Conservation (phyloP, 208 protist species). For the Blechomonas ayalai region DNA sequence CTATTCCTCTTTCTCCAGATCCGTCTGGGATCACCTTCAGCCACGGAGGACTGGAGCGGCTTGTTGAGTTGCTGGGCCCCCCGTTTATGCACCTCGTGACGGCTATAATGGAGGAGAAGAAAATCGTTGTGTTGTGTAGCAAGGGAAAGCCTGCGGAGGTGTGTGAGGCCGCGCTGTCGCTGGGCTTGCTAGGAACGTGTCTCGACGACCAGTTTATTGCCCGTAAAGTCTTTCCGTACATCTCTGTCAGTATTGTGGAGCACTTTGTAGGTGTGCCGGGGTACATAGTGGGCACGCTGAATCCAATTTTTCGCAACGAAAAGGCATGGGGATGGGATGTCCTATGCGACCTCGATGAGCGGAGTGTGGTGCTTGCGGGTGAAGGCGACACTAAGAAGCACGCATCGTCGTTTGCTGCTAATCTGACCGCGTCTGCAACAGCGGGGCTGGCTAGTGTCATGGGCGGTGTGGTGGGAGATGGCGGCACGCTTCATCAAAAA, state of each 20-base stretch:
- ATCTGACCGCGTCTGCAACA: slow-evolving; percentile 23
- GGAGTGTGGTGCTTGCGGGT: slow-evolving; percentile 14
- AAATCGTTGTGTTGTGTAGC: slow-evolving; percentile 65
- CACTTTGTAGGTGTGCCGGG: slow-evolving; percentile 56
- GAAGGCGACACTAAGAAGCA: not conserved
- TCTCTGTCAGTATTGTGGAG: slow-evolving; percentile 51
- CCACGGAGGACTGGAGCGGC: slow-evolving; percentile 51
- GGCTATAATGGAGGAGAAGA: slow-evolving; percentile 57
- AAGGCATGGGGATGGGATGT: slow-evolving; percentile 58
- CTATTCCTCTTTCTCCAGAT: slow-evolving; percentile 39
- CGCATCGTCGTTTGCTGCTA: slow-evolving; percentile 11
- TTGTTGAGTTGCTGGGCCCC: slow-evolving; percentile 44
- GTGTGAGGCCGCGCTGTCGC: slow-evolving; percentile 52
- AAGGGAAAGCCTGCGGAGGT: slow-evolving; percentile 56
- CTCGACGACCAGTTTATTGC: slow-evolving; percentile 52
- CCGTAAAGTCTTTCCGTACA: slow-evolving; percentile 77
- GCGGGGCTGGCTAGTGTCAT: slow-evolving; percentile 26
- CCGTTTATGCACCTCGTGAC: slow-evolving; percentile 50
- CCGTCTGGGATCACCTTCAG: slow-evolving; percentile 38
- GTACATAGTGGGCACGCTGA: slow-evolving; percentile 75
- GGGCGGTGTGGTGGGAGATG: not conserved
- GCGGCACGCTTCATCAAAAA: slow-evolving; percentile 12
- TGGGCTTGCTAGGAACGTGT: slow-evolving; percentile 56
- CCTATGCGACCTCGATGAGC: slow-evolving; percentile 60
- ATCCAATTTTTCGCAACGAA: slow-evolving; percentile 72